These are phyloP conservation scores for Sordariomycetes sp. DNA, from an alignment of 2,329 filamentous ascomycete genomes.

Conservation along the genomic window DNA sequence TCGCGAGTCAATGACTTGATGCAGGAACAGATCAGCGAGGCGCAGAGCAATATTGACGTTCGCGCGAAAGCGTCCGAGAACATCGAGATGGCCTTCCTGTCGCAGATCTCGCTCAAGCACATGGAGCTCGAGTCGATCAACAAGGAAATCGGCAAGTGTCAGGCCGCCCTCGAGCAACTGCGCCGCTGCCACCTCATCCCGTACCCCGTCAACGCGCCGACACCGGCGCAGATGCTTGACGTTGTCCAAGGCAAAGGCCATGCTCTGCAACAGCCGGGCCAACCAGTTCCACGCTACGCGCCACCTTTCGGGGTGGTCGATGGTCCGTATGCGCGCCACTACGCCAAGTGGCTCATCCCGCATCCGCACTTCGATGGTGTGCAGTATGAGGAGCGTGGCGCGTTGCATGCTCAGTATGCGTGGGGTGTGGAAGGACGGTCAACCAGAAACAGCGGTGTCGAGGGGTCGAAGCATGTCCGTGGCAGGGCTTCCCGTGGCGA, in stretches of 20 bases:
- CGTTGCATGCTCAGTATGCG: conserved; percentile 5
- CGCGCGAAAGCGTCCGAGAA: not conserved
- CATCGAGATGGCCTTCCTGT: conserved; percentile 2
- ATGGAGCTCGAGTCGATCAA: conserved; percentile 90
- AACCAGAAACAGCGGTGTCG: conserved; percentile 62
- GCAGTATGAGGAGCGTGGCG: conserved; percentile 30
- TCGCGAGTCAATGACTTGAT: conserved; percentile 5
- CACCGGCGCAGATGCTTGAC: conserved; percentile 57
- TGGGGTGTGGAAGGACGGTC: conserved; percentile 60
- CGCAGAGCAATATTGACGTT: conserved; percentile 2
- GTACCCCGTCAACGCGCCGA: conserved; percentile 64
- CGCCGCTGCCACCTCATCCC: conserved; percentile 88
- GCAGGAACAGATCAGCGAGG: conserved; percentile 2
- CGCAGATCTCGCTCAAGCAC: conserved; percentile 85
- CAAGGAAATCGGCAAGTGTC: conserved; percentile 92
- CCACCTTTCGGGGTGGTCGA: conserved; percentile 86
- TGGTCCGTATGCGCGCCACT: conserved; percentile 89
- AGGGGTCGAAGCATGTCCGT: conserved; percentile 33
- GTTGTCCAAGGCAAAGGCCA: conserved; percentile 68
- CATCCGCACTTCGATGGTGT: conserved; percentile 77
- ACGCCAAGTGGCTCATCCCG: conserved; percentile 89
- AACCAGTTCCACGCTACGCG: conserved; percentile 64
- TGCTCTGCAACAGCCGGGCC: conserved; percentile 54
- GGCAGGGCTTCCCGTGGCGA: conserved; percentile 38
- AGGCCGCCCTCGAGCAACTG: conserved; percentile 86